Conservation (phyloP, 495 filamentous ascomycete genomes). For the Penicillium ucsense region DNA sequence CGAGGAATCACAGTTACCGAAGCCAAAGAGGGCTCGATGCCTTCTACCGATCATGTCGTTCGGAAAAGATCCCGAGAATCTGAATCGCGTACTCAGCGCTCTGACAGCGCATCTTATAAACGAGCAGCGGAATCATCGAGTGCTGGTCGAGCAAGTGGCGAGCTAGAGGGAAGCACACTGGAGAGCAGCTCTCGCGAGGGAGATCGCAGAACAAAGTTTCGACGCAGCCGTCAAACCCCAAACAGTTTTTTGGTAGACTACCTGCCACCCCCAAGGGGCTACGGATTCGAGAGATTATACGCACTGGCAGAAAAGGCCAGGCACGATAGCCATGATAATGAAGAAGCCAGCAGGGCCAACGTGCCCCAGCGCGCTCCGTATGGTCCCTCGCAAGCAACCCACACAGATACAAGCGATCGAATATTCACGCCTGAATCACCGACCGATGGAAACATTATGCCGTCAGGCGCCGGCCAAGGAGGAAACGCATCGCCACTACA, state of each 20-base stretch:
- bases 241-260: conserved; percentile 40
- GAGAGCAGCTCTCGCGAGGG: conserved; percentile 33
- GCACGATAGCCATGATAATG: too few species aligned
- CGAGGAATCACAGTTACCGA: too few species aligned
- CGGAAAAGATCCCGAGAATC: background rate
- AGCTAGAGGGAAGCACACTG: conserved; percentile 33
- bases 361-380: too few species aligned
- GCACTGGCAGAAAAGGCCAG: conserved; percentile 2
- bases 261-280: conserved; percentile 22
- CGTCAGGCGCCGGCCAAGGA: too few species aligned
- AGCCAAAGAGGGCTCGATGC: too few species aligned
- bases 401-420: too few species aligned
- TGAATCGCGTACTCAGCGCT: conserved; percentile 4
- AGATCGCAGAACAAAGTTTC: conserved; percentile 16
- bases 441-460: too few species aligned
- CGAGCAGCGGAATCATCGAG: conserved; percentile 18
- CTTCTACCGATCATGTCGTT: too few species aligned
- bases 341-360: too few species aligned
- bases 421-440: too few species aligned
- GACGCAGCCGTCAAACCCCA: conserved; percentile 28
- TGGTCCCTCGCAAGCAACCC: too few species aligned
- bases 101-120: conserved; percentile 13
- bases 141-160: conserved; percentile 23
- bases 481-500: conserved; percentile 4
- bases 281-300: conserved; percentile 11